phyloP scores from a whole-genome alignment of 2,329 filamentous ascomycete genomes.

The Penicillium nordicum region DNA sequence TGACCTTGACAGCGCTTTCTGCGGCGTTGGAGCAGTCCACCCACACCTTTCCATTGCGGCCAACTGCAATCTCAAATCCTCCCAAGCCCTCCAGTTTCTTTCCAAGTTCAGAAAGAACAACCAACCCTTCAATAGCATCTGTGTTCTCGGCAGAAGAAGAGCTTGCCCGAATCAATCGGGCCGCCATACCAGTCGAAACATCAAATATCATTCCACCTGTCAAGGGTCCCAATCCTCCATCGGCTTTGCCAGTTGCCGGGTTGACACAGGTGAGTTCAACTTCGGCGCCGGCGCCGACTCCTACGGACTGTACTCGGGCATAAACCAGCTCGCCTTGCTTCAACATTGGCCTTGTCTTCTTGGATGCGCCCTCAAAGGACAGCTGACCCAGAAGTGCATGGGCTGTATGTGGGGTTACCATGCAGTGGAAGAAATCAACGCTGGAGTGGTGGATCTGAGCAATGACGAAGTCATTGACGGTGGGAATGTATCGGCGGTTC shows the following conservation, averaged over 20 bases:
- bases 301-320: constrained; percentile 73
- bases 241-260: constrained; percentile 77
- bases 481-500: constrained; percentile 67
- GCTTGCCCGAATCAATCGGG: constrained; percentile 59
- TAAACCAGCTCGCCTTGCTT: constrained; percentile 76
- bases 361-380: constrained; percentile 87
- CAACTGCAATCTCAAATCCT: constrained; percentile 89
- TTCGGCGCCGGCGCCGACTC: constrained; percentile 79
- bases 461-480: constrained; percentile 80
- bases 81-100: constrained; percentile 59
- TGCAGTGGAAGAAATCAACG: constrained; percentile 75
- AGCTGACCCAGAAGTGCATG: constrained; percentile 75
- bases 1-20: constrained; percentile 55
- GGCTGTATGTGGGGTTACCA: constrained; percentile 62
- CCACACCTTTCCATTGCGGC: constrained; percentile 90
- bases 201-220: constrained; percentile 82
- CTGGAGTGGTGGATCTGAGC: constrained; percentile 75
- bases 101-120: constrained; percentile 76
- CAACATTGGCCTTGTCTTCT: constrained; percentile 84
- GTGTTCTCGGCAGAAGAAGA: constrained; percentile 31
- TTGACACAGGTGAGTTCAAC: constrained; percentile 89
- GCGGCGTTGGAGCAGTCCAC: constrained; percentile 69
- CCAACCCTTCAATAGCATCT: constrained; percentile 59
- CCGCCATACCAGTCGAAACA: constrained; percentile 76
- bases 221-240: constrained; percentile 83